phyloP scores from a whole-genome alignment of 352 stramenopile genomes.

The Globisporangium orthogonon region DNA sequence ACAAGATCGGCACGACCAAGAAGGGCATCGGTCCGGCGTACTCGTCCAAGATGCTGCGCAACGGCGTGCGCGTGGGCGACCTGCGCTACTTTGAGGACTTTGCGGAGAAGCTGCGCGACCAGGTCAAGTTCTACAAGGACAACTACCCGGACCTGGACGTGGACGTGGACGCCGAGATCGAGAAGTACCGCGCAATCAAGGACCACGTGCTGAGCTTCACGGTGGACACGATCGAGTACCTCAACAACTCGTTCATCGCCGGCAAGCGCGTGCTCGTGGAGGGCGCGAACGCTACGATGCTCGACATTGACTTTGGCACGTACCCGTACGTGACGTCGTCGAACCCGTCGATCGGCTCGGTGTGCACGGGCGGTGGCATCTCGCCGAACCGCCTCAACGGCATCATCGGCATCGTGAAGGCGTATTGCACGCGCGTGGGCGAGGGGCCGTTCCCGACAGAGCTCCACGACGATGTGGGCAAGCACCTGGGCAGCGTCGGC shows the following conservation, averaged over 20 bases:
- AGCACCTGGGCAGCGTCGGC: slow-evolving; percentile 90
- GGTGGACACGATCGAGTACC: slow-evolving; percentile 95
- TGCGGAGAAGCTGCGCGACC: slow-evolving; percentile 85
- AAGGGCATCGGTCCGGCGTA: slow-evolving; percentile 98
- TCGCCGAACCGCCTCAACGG: slow-evolving; percentile 89
- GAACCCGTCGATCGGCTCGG: slow-evolving; percentile 96
- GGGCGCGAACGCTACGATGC: slow-evolving; percentile 98
- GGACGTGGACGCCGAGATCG: slow-evolving; percentile 84
- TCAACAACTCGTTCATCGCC: slow-evolving; percentile 93
- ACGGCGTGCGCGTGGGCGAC: slow-evolving; percentile 96
- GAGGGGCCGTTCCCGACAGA: slow-evolving; percentile 99
- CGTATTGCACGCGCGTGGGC: slow-evolving; percentile 98
- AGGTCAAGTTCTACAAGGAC: slow-evolving; percentile 90
- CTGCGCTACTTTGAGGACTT: slow-evolving; percentile 89
- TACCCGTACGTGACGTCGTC: slow-evolving; percentile 99
- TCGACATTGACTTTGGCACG: slow-evolving; percentile 99
- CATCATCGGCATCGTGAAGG: slow-evolving; percentile 99
- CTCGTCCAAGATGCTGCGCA: slow-evolving; percentile 97
- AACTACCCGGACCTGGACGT: slow-evolving; percentile 80
- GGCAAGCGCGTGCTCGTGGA: slow-evolving; percentile 98
- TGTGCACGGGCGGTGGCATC: slow-evolving; percentile 96
- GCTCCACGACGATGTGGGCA: slow-evolving; percentile 87
- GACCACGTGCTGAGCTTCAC: slow-evolving; percentile 86
- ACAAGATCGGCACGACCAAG: slow-evolving; percentile 99
- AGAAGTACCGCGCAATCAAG: slow-evolving; percentile 74